phyloP scores from a whole-genome alignment of 345 rosid genomes.

The Aurinia saxatilis region DNA sequence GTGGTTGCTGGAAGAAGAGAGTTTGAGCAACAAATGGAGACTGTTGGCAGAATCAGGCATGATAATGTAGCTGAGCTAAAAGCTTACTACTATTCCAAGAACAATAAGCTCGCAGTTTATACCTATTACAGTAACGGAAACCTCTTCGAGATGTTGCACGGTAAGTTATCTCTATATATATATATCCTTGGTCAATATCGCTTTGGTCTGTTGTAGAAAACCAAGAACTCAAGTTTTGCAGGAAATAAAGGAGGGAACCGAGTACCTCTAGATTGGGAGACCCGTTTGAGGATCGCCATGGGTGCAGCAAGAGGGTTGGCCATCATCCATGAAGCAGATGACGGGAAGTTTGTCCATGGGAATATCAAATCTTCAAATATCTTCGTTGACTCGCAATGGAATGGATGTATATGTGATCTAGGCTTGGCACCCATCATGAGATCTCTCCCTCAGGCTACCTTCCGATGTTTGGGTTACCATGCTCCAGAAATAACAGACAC shows the following conservation, averaged over 20 bases:
- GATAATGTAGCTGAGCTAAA: slow-evolving; percentile 41
- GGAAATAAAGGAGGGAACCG: slow-evolving; percentile 31
- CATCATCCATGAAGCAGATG: slow-evolving; percentile 35
- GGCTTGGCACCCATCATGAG: slow-evolving; percentile 46
- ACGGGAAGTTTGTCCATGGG: slow-evolving; percentile 38
- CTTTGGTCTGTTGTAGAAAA: background rate
- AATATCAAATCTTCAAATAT: slow-evolving; percentile 74
- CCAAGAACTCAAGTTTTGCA: slow-evolving; percentile 8
- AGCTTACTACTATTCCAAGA: slow-evolving; percentile 26
- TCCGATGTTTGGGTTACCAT: slow-evolving; percentile 43
- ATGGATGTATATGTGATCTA: slow-evolving; percentile 52
- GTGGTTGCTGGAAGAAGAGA: slow-evolving; percentile 56
- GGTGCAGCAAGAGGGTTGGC: slow-evolving; percentile 58
- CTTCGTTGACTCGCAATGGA: slow-evolving; percentile 34
- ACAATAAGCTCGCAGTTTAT: slow-evolving; percentile 45
- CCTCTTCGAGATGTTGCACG: slow-evolving; percentile 52
- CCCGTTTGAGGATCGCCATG: slow-evolving; percentile 48
- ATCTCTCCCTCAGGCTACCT: slow-evolving; percentile 32
- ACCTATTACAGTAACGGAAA: slow-evolving; percentile 48
- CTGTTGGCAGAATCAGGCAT: slow-evolving; percentile 40
- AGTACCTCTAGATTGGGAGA: slow-evolving; percentile 48
- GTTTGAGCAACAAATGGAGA: slow-evolving; percentile 71
- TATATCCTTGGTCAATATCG: background rate
- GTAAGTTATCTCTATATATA: slow-evolving; percentile 11
- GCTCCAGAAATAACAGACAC: slow-evolving; percentile 66